Evolutionary conservation across 305 asterid genomes (phyloP).

Genomic region (Solanum chacoense): DNA sequence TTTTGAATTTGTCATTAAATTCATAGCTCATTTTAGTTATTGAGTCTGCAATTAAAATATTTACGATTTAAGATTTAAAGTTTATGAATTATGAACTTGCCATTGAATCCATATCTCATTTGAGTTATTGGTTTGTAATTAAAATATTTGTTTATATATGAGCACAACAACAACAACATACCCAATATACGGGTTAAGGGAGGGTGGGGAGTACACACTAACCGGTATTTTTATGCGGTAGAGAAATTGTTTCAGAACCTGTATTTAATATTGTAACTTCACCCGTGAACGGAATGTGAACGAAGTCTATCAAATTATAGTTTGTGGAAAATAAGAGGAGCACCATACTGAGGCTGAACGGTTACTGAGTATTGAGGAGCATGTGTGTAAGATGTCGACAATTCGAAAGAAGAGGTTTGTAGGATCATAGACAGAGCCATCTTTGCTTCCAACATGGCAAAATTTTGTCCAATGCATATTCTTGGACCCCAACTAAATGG

Average conservation of each 20-base stretch:
- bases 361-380: not conserved
- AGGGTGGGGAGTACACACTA: not conserved
- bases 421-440: not conserved
- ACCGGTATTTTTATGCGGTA: not conserved
- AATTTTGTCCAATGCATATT: constrained; percentile 7
- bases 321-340: constrained; percentile 1
- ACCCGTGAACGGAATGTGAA: not conserved
- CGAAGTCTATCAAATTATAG: not conserved
- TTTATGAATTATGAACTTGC: too few relatives aligned
- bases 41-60: too few relatives aligned
- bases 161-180: not conserved
- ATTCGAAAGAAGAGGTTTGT: not conserved
- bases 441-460: constrained; percentile 1
- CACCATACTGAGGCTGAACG: not conserved
- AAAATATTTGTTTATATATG: too few relatives aligned
- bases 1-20: too few relatives aligned
- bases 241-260: not conserved
- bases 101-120: not conserved
- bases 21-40: not conserved
- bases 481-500: not conserved
- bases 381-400: not conserved
- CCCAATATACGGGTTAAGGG: not conserved
- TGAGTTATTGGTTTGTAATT: not conserved
- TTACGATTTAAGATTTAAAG: too few relatives aligned
- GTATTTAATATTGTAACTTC: not conserved